Conservation (phyloP, 371 early-diverging fungal genomes). For the Mucor velutinosus region DNA sequence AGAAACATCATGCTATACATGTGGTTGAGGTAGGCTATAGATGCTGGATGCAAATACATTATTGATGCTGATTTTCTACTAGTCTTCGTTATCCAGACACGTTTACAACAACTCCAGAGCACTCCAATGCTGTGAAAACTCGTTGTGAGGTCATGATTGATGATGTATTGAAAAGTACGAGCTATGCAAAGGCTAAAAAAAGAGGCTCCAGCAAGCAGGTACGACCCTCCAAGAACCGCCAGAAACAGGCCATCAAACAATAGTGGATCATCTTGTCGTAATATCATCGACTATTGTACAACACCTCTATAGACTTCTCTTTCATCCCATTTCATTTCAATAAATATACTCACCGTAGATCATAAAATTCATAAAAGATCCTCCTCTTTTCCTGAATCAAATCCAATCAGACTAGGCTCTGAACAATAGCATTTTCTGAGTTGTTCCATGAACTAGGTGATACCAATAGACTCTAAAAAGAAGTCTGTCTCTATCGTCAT, state of each 20-base stretch:
- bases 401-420: neutral
- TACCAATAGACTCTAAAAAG: neutral
- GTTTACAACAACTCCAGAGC: slow-evolving; percentile 36
- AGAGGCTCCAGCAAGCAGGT: slow-evolving; percentile 1
- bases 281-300: neutral
- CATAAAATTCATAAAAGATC: neutral
- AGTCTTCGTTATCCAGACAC: slow-evolving; percentile 55
- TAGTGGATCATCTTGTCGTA: neutral
- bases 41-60: too few relatives aligned
- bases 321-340: neutral
- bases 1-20: slow-evolving; percentile 80
- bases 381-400: neutral
- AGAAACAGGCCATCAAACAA: neutral
- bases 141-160: slow-evolving; percentile 56
- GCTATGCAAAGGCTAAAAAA: neutral
- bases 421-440: neutral
- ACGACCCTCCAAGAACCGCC: neutral
- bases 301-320: neutral
- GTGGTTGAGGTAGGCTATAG: slow-evolving; percentile 73
- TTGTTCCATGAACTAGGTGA: neutral
- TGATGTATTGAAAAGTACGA: slow-evolving; percentile 26
- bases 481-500: neutral
- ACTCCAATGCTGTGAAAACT: slow-evolving; percentile 36
- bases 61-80: neutral
- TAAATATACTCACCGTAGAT: neutral